phyloP scores from a whole-genome alignment of 1,139 yeast species.

The Yamadazyma trypodendri region DNA sequence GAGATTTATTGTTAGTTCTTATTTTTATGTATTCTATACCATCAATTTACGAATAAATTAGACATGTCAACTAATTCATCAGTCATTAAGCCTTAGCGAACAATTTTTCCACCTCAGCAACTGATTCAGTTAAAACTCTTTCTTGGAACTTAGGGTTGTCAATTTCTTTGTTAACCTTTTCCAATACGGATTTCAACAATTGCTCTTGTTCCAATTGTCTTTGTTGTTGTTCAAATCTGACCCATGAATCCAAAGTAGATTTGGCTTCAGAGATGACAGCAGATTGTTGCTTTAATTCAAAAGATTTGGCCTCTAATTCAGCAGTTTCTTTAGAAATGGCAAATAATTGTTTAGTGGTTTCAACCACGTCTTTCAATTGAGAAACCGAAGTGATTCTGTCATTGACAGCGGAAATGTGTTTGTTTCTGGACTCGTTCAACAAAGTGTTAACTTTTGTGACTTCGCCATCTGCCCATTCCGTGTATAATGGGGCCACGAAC shows the following conservation, averaged over 20 bases:
- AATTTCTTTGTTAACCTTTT: conserved; percentile 85
- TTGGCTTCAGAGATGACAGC: conserved; percentile 89
- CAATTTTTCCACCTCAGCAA: conserved; percentile 86
- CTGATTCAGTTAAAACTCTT: conserved; percentile 83
- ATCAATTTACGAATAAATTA: conserved; percentile 5
- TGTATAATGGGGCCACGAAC: conserved; percentile 90
- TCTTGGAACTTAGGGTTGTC: conserved; percentile 92
- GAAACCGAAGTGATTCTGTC: conserved; percentile 86
- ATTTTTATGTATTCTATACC: conserved; percentile 4
- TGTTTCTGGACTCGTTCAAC: conserved; percentile 83
- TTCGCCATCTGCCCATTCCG: conserved; percentile 93
- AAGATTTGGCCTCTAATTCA: conserved; percentile 88
- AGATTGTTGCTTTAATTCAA: conserved; percentile 88
- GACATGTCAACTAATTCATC: conserved; percentile 1
- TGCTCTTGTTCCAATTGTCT: conserved; percentile 96
- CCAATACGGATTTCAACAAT: conserved; percentile 80
- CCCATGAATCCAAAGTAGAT: conserved; percentile 97
- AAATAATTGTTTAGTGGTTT: conserved; percentile 87
- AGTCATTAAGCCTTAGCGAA: conserved; percentile 44
- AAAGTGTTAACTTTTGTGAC: conserved; percentile 77
- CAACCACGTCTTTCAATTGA: conserved; percentile 87
- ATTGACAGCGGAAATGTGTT: conserved; percentile 90
- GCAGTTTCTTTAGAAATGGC: conserved; percentile 94
- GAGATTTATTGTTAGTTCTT: neutral
- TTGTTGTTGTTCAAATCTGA: conserved; percentile 94